These are phyloP conservation scores for Phytophthora syringae DNA, from an alignment of 352 stramenopile genomes.

Conservation along the genomic window DNA sequence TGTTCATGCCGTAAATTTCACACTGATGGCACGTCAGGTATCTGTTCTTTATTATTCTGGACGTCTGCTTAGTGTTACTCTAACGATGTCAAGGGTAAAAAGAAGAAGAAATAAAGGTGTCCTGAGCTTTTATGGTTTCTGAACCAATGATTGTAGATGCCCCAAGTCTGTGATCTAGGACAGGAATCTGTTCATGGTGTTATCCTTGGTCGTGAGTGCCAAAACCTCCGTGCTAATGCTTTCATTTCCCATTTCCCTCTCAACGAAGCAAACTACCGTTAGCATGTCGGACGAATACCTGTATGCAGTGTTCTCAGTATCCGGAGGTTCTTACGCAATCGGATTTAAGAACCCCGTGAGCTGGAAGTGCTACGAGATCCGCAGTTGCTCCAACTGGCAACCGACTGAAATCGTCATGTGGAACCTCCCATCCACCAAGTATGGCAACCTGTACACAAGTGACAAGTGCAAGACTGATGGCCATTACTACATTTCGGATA, in stretches of 20 bases:
- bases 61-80: too few relatives aligned
- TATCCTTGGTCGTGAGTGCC: neutral
- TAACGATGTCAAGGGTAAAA: neutral
- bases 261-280: neutral
- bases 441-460: neutral
- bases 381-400: neutral
- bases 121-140: too few relatives aligned
- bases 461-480: neutral
- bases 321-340: neutral
- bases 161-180: neutral
- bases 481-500: neutral
- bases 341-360: neutral
- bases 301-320: neutral
- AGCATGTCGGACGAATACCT: neutral
- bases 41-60: too few relatives aligned
- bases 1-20: too few relatives aligned
- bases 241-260: neutral
- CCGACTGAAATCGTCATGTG: neutral
- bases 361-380: neutral
- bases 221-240: neutral
- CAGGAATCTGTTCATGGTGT: neutral
- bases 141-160: neutral
- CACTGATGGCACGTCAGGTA: too few relatives aligned
- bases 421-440: neutral
- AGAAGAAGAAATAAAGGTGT: too few relatives aligned